Evolutionary conservation across 139 green algal genomes (phyloP), one percentile per base, ranked within the genome.

Genomic region (Chlorella sp.): DNA sequence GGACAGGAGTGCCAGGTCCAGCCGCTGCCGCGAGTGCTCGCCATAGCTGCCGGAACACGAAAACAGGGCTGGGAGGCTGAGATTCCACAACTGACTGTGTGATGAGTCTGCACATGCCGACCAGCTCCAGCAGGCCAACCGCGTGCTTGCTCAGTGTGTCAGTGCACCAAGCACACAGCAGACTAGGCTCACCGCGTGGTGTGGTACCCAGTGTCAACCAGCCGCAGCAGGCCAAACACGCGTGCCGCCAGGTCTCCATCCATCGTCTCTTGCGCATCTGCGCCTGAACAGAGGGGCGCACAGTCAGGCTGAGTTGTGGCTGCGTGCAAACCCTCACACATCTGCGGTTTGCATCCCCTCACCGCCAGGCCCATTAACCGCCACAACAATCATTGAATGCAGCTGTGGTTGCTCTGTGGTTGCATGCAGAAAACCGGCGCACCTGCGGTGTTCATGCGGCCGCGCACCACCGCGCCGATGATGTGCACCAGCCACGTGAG

Each of bases 401-500:
- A n/a, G n/a, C n/a, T n/a, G n/a, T n/a, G n/a, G n/a, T n/a, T n/a
- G n/a, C n/a, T n/a, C n/a, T n/a, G n/a, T n/a, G n/a, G n/a, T n/a
- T n/a, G n/a, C n/a, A n/a, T n/a, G n/a, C n/a, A n/a, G n/a, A n/a
- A n/a, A n/a, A n/a, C n/a, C n/a, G n/a, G 11, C 81, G 0, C 86
- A 92, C 89, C 88, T 96, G 95, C 91, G 62, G 89, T 87, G 62
- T 89, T 94, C 34, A 98, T 90, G 13, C 97, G 88, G 2, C 97
- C 97, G 30, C 94, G 91, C 38, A 99, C 90, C 55, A 99, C 91
- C 32, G 94, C 93, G 18, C 93, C 94, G 11, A 98, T 91, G 84
- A 99, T 99, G 90, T 98, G 96, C 64, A 98, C 94, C 62, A 99
- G 92, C 97, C 97, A 99, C 13, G 97, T 98, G 9, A 99, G 91